A percentile compares a stretch with the other conserved stretches of the same genome.
Conservation (phyloP, 768 basidiomycete genomes). For the Kwoniella botswanensis region DNA sequence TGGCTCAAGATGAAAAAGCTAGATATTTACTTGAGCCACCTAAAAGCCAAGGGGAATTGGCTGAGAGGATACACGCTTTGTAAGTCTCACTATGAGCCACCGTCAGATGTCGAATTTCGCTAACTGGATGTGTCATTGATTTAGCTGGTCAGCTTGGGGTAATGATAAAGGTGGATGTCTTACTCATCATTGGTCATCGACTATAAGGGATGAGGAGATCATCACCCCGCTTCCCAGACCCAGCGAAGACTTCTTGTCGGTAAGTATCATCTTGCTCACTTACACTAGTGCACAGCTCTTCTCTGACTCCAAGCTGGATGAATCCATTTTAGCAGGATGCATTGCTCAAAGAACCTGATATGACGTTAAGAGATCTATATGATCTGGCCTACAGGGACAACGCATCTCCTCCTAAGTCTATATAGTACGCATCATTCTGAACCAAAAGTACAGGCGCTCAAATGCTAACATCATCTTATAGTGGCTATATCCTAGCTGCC, state of each 20-base stretch:
- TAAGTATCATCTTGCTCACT: constrained; percentile 4
- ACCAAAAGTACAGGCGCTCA: neutral
- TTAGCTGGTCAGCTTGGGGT: constrained; percentile 41
- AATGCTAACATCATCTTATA: neutral
- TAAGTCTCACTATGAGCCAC: constrained; percentile 14
- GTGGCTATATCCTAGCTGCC: neutral
- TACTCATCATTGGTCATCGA: constrained; percentile 25
- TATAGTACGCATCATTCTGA: constrained; percentile 11
- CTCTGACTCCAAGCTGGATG: neutral
- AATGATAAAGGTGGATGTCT: constrained; percentile 31
- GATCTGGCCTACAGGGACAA: constrained; percentile 18
- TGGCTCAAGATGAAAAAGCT: neutral
- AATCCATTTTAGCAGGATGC: constrained; percentile 2
- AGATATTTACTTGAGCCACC: constrained; percentile 21
- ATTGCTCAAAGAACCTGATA: constrained; percentile 21
- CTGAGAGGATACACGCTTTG: constrained; percentile 44
- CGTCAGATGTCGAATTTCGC: neutral
- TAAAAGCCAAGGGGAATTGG: constrained; percentile 35
- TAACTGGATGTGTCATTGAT: neutral
- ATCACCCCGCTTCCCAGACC: constrained; percentile 36
- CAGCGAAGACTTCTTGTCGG: constrained; percentile 25
- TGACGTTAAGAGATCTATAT: constrained; percentile 33
- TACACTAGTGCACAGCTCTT: neutral
- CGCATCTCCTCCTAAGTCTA: neutral
- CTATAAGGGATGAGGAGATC: constrained; percentile 29